phyloP scores from a whole-genome alignment of 2,329 filamentous ascomycete genomes.

The Apiospora malaysiana region DNA sequence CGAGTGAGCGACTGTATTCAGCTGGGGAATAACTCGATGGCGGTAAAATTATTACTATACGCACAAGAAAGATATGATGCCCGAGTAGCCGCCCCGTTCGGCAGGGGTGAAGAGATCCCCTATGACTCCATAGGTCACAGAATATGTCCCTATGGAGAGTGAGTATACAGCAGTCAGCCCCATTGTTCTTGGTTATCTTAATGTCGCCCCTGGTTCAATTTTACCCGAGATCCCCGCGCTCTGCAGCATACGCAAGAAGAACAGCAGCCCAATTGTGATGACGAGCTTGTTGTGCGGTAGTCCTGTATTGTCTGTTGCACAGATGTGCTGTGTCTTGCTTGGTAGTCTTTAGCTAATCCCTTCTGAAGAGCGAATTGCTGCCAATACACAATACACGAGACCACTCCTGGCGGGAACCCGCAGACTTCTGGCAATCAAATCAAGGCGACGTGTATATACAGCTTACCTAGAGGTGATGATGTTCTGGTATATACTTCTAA shows the following conservation, averaged over 20 bases:
- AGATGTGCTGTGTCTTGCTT: too few species aligned
- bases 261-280: conserved; percentile 22
- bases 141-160: conserved; percentile 7
- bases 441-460: too few species aligned
- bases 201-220: background rate
- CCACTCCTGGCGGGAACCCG: too few species aligned
- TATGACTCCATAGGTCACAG: conserved; percentile 28
- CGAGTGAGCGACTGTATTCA: background rate
- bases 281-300: too few species aligned
- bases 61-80: conserved; percentile 22
- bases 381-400: too few species aligned
- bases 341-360: too few species aligned
- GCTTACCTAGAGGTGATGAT: too few species aligned
- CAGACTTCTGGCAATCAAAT: too few species aligned
- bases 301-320: too few species aligned
- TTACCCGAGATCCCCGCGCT: conserved; percentile 30
- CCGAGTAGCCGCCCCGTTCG: conserved; percentile 28
- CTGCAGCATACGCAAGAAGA: conserved; percentile 28
- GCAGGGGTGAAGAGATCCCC: conserved; percentile 28
- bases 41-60: background rate
- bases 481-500: too few species aligned
- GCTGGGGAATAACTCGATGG: background rate
- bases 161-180: background rate
- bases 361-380: too few species aligned
- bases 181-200: background rate